Base-by-base conservation (phyloP, 2,329 filamentous ascomycete species). In the Phialocephala sp. region DNA sequence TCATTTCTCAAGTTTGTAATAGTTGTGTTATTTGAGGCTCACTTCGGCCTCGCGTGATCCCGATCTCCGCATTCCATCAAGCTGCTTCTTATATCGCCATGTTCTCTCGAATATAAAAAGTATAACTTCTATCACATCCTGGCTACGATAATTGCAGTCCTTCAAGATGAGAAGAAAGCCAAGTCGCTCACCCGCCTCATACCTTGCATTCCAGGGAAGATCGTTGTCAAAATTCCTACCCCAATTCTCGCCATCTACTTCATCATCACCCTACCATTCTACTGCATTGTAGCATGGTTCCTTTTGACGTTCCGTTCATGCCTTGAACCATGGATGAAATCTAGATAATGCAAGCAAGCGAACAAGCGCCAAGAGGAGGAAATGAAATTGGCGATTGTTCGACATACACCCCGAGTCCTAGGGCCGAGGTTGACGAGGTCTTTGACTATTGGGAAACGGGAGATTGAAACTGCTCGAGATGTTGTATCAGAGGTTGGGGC, bases 371-470 rank as follows among this genome's bases (percentile, higher is more conserved):
- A 35, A 18, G 24, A 54, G 15, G 12, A 4, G 8, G 50, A 54
- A 27, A 54, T 22, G 24, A 54, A 27, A 18, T 32, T 14, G 8
- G 27, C 27, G 14, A 54, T 32, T 24, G 35, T 27, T 12, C 27
- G n/a, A 11, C 20, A 22, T 5, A 50, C 43, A 12, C 61, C 61
- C 8, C 22, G 18, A 4, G 54, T 59, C 11, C 37, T 63, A 4
- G 43, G 61, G 14, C 55, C 61, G 39, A 37, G 61, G 27, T 20
- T 50, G 20, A 14, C 22, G 8, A 32, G 61, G 2, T 15, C 14
- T 18, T 15, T 63, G 22, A 63, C 55, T 1, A 59, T 63, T 36
- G 61, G 61, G 18, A 39, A 55, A 41, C 41, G 37, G 37, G 60
- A 45, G 18, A 14, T 27, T 18, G 6, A 20, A 8, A 41, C 22